Base-by-base conservation (phyloP, 2,329 filamentous ascomycete genomes). In the Cadophora sp. region DNA sequence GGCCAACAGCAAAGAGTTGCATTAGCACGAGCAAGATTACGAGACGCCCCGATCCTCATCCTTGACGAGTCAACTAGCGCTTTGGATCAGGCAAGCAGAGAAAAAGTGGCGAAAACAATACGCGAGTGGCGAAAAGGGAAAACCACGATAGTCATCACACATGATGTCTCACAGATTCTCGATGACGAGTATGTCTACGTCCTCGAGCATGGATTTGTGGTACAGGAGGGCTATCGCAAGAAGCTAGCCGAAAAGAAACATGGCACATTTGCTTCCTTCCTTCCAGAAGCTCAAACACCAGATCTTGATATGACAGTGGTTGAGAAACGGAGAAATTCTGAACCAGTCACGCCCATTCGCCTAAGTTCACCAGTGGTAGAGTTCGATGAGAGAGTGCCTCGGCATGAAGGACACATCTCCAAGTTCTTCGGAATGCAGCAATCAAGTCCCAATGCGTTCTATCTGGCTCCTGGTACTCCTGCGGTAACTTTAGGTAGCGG, bases 131-230 rank as follows among this genome's bases (percentile, higher is more conserved):
- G 96, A 26, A 82, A 81, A 43, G 90, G 87, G 0, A 96, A 92
- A 77, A 97, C 94, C 0, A 98, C 95, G 0, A 92, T 98, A 62
- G 88, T 98, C 72, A 95, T 98, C 74, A 97, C 96, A 0, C 95
- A 98, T 75, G 93, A 98, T 71, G 86, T 96, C 37, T 86, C 88
- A 0, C 91, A 95, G 72, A 95, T 98, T 11, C 78, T 81, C 4
- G 81, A 87, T 0, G 78, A 89, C 0, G 94, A 98, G 71, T 94
- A 91, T 70, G 86, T 97, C 0, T 97, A 94, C 72, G 86, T 97
- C 12, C 81, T 98, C 77, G 90, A 95, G 37, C 80, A 88, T 12
- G 91, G 92, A 0, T 77, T 77, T 0, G 82, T 97, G 0, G 85
- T 91, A 0, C 88, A 94, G 73, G 83, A 91, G 73, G 95, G 94